A percentile compares a stretch with the other conserved stretches of the same genome.
Evolutionary conservation across 2,329 filamentous ascomycete species (phyloP).

Genomic region (Chaetothyriales sp.): DNA sequence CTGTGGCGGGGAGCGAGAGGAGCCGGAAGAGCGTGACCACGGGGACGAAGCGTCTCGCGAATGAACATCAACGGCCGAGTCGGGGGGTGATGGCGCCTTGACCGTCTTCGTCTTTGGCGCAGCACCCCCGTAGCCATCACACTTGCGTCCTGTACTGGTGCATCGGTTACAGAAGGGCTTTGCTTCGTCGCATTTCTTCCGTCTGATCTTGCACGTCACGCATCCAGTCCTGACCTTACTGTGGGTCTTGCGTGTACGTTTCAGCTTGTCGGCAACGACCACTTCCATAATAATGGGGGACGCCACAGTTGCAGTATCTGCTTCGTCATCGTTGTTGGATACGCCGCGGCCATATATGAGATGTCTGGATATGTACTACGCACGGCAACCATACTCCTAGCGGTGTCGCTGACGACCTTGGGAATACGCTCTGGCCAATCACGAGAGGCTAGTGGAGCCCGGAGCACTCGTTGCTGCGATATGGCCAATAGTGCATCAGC

Average conservation of each 20-base stretch:
- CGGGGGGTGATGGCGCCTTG: not conserved
- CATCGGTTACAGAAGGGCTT: constrained; percentile 21
- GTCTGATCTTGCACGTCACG: constrained; percentile 17
- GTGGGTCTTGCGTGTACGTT: constrained; percentile 15
- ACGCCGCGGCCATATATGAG: not conserved
- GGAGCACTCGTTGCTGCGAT: not conserved
- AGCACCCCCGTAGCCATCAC: constrained; percentile 20
- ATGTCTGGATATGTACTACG: not conserved
- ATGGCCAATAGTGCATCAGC: not conserved
- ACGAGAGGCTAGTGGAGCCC: not conserved
- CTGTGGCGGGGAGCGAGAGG: not conserved
- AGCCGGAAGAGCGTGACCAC: not conserved
- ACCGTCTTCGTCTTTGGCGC: not conserved
- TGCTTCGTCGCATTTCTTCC: constrained; percentile 24
- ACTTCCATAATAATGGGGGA: not conserved
- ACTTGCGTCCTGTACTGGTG: constrained; percentile 22
- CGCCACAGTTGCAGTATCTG: not conserved
- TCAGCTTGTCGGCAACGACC: constrained; percentile 4
- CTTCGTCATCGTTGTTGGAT: not conserved
- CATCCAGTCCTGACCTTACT: constrained; percentile 18
- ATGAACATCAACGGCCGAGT: not conserved
- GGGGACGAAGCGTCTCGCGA: not conserved
- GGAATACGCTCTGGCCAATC: not conserved
- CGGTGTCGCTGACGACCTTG: no score
- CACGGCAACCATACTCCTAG: no score